Base-by-base conservation (phyloP, 176 grass and related monocot species). In the Alopecurus myosuroides region DNA sequence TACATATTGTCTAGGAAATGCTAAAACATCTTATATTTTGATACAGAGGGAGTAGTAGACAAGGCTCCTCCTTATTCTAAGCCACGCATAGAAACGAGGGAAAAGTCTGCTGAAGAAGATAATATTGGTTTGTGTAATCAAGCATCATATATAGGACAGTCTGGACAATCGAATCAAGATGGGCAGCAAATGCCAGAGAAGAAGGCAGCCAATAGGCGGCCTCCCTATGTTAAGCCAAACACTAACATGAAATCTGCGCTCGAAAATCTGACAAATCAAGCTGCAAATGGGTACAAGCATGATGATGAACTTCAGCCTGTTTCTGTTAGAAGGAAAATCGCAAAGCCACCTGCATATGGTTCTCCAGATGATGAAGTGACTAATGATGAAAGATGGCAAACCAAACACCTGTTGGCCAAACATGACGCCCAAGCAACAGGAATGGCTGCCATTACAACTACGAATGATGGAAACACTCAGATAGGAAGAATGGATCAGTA, bases 151-250 rank as follows among this genome's bases (percentile, higher is more conserved):
- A 71, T 44, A 45, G 75, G 44, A 56, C 78, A 85, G 63, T 81
- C 58, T 52, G 82, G 65, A 77, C 63, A 64, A 60, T 36, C 11
- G 35, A 74, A 40, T 46, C 79, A 77, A 74, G 81, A 86, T 67
- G 90, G 72, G 60, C 83, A 82, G 28, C 82, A 84, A 50, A 39
- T 85, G 49, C 45, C 30, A 84, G 89, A 46, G 11, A 46, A 81
- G 79, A 82, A 41, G 75, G 23, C 44, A 29, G 28, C 68, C 20
- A 92, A 91, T 48, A 85, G 85, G 89, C 84, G 26, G 13, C 91
- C 89, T 25, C 93, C 97, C 63, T 98, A 98, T 90, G 88, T 98
- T 29, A 94, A 92, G 78, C 46, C 85, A 77, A 85, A 63, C 52
- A 81, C 84, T 1, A 23, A 48, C 34, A 34, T 25, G 28, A 55